phyloP scores from a whole-genome alignment of 495 filamentous ascomycete species.

The Halenospora varia region DNA sequence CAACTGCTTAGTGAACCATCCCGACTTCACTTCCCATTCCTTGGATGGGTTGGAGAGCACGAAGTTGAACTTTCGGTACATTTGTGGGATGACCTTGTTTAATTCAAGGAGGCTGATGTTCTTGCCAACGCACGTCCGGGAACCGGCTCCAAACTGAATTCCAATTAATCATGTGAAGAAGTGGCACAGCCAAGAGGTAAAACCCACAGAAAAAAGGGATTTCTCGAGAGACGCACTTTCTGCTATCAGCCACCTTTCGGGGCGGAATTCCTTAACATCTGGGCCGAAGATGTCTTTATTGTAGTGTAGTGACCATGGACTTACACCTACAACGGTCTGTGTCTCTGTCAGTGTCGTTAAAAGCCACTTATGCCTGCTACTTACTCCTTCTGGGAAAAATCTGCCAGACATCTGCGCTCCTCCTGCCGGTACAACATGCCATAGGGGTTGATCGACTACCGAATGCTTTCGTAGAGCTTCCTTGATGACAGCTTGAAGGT shows the following conservation, averaged over 20 bases:
- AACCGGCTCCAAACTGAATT: conserved; percentile 59
- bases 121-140: conserved; percentile 58
- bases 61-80: conserved; percentile 49
- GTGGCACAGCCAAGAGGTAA: no score
- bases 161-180: no score
- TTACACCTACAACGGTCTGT: conserved; percentile 51
- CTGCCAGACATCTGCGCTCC: conserved; percentile 45
- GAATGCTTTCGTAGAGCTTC: conserved; percentile 59
- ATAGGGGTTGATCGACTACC: conserved; percentile 42
- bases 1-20: no score
- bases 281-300: conserved; percentile 42
- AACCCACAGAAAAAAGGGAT: no score
- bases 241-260: conserved; percentile 45
- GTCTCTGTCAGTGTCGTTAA: no score
- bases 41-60: not conserved
- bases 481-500: conserved; percentile 59
- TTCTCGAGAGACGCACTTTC: no score
- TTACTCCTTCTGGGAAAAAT: no score
- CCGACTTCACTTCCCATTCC: not conserved
- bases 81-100: conserved; percentile 56
- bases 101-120: conserved; percentile 60
- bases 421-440: conserved; percentile 49
- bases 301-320: conserved; percentile 45
- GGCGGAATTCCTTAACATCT: conserved; percentile 34
- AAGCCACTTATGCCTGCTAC: no score